These are phyloP conservation scores for Magnusiomyces clavatus DNA, from an alignment of 1,139 yeast genomes.

Conservation along the genomic window DNA sequence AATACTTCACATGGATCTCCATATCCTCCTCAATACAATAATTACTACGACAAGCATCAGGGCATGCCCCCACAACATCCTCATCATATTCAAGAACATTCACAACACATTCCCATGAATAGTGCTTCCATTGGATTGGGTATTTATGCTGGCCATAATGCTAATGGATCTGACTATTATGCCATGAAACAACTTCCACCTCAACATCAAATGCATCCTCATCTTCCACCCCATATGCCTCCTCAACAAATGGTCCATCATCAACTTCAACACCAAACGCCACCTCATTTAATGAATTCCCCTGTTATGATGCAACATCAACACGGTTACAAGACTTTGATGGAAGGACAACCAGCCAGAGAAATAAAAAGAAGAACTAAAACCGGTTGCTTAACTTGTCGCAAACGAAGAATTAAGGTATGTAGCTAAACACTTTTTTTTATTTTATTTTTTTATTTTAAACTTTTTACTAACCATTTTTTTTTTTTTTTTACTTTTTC, in stretches of 20 bases:
- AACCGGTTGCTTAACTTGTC: constrained; percentile 70
- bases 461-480: background rate
- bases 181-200: too few relatives aligned
- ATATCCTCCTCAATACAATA: background rate
- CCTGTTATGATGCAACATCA: constrained; percentile 1
- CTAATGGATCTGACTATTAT: too few relatives aligned
- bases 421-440: background rate
- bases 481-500: constrained; percentile 1
- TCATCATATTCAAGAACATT: background rate
- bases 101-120: too few relatives aligned
- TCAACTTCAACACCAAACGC: background rate
- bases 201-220: background rate
- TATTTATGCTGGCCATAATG: too few relatives aligned
- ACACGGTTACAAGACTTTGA: constrained; percentile 6
- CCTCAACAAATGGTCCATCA: background rate
- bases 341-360: constrained; percentile 8
- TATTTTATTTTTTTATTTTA: background rate
- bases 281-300: background rate
- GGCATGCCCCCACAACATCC: constrained; percentile 1
- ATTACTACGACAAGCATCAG: background rate
- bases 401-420: constrained; percentile 51
- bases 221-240: background rate
- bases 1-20: background rate
- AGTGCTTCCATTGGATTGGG: too few relatives aligned
- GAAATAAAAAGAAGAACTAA: constrained; percentile 44